A percentile compares a stretch with the other conserved stretches of the same genome.
Evolutionary conservation across 306 rosid genomes (phyloP).

Genomic region (Spatholobus suberectus): DNA sequence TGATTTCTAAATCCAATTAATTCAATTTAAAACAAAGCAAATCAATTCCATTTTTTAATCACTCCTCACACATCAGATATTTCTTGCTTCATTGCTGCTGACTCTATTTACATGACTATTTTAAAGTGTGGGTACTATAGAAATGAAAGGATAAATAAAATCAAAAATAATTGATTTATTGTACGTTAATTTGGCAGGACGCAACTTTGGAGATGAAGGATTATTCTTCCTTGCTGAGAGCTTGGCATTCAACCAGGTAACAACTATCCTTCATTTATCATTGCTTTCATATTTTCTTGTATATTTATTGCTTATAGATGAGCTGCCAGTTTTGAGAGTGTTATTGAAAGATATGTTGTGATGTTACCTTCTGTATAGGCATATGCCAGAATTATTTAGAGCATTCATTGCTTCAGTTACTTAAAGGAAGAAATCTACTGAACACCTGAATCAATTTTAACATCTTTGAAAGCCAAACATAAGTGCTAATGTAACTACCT

Average conservation of each 20-base stretch:
- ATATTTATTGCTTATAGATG: conserved; percentile 6
- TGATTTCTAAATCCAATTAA: conserved; percentile 15
- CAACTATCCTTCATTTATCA: conserved; percentile 26
- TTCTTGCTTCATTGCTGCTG: conserved; percentile 28
- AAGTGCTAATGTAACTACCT: background rate
- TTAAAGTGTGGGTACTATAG: conserved; percentile 1
- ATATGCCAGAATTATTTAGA: conserved; percentile 24
- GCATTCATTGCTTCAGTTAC: conserved; percentile 27
- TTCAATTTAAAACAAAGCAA: conserved; percentile 1
- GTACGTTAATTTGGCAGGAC: conserved; percentile 66
- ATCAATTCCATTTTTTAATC: conserved; percentile 26
- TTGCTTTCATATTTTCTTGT: conserved; percentile 27
- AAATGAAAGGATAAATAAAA: conserved; percentile 25
- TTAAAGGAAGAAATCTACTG: conserved; percentile 24
- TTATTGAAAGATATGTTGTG: conserved; percentile 19
- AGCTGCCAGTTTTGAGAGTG: background rate
- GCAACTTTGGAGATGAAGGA: conserved; percentile 96
- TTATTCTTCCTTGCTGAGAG: conserved; percentile 88
- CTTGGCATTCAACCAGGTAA: conserved; percentile 89
- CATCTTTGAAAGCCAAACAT: conserved; percentile 11
- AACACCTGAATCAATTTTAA: conserved; percentile 15
- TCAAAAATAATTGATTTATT: conserved; percentile 13
- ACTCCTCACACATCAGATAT: conserved; percentile 5
- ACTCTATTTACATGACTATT: conserved; percentile 19
- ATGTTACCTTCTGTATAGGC: conserved; percentile 3